phyloP scores from a whole-genome alignment of 2,329 filamentous ascomycete species.

The Alternaria solani region DNA sequence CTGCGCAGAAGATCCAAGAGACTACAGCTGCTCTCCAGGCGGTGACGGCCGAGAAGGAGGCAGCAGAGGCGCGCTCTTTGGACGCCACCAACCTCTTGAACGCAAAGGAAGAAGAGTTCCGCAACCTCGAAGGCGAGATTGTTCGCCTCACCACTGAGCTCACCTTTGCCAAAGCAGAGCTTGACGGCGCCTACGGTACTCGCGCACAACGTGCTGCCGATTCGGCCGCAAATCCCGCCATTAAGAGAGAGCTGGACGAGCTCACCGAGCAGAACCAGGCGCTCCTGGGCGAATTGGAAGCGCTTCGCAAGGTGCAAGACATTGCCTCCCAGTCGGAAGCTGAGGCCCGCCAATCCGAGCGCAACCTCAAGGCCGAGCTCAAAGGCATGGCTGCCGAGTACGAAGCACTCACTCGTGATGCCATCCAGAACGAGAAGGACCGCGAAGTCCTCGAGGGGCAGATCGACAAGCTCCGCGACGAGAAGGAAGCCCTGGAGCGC shows the following conservation, averaged over 20 bases:
- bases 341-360: conserved; percentile 50
- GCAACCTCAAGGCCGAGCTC: conserved; percentile 69
- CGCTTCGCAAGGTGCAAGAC: conserved; percentile 51
- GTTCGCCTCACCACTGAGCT: conserved; percentile 77
- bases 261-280: conserved; percentile 57
- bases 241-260: conserved; percentile 67
- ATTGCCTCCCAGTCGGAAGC: conserved; percentile 47
- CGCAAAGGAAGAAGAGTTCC: conserved; percentile 48
- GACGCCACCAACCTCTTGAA: conserved; percentile 41
- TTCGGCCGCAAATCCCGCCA: conserved; percentile 63
- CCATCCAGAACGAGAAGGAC: conserved; percentile 75
- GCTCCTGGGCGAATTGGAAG: conserved; percentile 54
- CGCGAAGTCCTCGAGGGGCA: conserved; percentile 69
- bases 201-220: conserved; percentile 73
- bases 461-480: conserved; percentile 70
- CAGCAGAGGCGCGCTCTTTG: conserved; percentile 40
- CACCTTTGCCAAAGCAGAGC: conserved; percentile 88
- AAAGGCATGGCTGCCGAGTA: conserved; percentile 74
- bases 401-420: conserved; percentile 73
- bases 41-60: conserved; percentile 42
- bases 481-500: conserved; percentile 69
- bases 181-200: conserved; percentile 92
- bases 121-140: conserved; percentile 66
- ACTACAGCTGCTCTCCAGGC: conserved; percentile 34
- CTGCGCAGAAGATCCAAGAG: conserved; percentile 44